Evolutionary conservation across 371 early-diverging fungal species (phyloP).

Genomic region (Apophysomyces sp.): DNA sequence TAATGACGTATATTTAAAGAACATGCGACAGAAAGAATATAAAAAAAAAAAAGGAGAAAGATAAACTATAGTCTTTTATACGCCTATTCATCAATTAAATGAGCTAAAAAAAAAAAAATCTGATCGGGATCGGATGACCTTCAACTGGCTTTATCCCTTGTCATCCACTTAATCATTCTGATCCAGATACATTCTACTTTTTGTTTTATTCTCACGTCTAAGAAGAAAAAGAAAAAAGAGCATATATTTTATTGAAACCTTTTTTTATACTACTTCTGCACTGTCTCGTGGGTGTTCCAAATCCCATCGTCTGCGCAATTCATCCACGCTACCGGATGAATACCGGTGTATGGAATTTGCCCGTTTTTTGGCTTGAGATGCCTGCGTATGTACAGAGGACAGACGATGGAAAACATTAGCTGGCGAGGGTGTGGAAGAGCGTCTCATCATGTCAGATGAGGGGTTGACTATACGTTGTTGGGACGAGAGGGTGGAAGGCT

Average conservation of each 20-base stretch:
- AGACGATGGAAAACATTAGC: slow-evolving; percentile 33
- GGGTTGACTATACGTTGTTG: slow-evolving; percentile 7
- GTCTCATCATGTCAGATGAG: slow-evolving; percentile 18
- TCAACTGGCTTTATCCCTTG: too few relatives aligned
- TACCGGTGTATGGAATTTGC: slow-evolving; percentile 7
- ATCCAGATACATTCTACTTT: too few relatives aligned
- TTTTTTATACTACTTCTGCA: neutral
- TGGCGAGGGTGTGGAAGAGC: slow-evolving; percentile 12
- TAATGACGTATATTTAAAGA: neutral
- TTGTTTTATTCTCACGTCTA: too few relatives aligned
- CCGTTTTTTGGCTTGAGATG: slow-evolving; percentile 29
- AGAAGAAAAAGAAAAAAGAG: neutral
- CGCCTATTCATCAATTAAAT: too few relatives aligned
- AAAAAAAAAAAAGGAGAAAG: neutral
- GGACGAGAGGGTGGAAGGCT: neutral
- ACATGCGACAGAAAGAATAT: neutral
- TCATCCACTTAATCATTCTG: too few relatives aligned
- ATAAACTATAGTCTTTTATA: too few relatives aligned
- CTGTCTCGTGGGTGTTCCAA: slow-evolving; percentile 4
- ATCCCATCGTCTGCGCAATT: slow-evolving; percentile 20
- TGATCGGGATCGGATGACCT: too few relatives aligned
- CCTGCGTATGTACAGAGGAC: slow-evolving; percentile 31
- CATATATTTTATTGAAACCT: neutral
- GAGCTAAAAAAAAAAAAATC: too few relatives aligned
- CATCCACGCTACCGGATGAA: slow-evolving; percentile 24